Evolutionary conservation across 179 eudicot species (phyloP), one percentile per base, ranked within the genome.

Genomic region (Beta lomatogona): DNA sequence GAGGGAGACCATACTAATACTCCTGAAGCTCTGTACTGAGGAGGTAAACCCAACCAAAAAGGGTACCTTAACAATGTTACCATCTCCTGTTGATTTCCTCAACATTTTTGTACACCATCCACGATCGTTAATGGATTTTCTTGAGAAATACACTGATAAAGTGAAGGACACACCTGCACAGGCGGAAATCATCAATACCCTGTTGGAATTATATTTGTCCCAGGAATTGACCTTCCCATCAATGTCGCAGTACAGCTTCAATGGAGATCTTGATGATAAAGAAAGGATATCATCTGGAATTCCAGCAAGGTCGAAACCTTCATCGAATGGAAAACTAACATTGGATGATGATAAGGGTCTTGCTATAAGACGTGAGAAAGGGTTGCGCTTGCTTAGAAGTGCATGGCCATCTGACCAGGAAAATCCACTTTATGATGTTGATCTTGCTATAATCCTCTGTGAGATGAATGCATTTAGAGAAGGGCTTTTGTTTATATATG

Each of bases 31-130:
- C 82, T 96, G 99, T 85, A 96, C 97, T 7, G 98, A 96, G 83
- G 97, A 96, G 81, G 91, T 90, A 66, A 93, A 87, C 79, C 83
- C 82, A 25, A 77, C 88, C 61, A 90, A 82, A 80, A 89, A 72
- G 85, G 93, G 88, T 50, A 67, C 89, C 65, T 83, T 94, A 65
- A 85, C 92, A 31, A 90, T 96, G 94, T 82, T 94, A 85, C 99
- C 99, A 53, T 96, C 99, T 82, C 98, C 99, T 44, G 96, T 96
- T 82, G 99, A 96, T 88, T 96, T 96, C 82, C 89, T 96, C 76
- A 92, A 92, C 85, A 91, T 93, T 73, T 96, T 96, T 82, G 88
- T 96, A 59, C 97, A 94, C 86, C 91, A 96, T 81, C 99, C 99
- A 16, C 85, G 81, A 52, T 87, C 99, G 21, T 91, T 96, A 53